Percentiles rank a stretch among this genome's conserved stretches.
Conservation (phyloP, 2,329 filamentous ascomycete genomes). For the Penicillium frequentans region DNA sequence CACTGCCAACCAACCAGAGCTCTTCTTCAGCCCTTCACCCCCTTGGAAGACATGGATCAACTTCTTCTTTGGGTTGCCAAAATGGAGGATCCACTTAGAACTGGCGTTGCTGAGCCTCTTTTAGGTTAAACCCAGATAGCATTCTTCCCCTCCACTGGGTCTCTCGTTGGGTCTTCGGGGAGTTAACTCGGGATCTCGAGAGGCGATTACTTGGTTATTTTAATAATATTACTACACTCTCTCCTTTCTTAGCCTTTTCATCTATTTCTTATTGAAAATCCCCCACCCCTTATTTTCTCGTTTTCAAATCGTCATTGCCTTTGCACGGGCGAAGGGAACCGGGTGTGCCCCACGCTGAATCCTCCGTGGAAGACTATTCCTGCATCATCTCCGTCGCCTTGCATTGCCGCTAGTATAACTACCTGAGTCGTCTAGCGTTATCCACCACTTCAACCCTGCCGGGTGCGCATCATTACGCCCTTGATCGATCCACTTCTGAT, state of each 20-base stretch:
- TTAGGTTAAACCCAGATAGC: not conserved
- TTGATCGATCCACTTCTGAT: constrained; percentile 5
- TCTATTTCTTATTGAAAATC: not conserved
- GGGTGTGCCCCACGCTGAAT: constrained; percentile 1
- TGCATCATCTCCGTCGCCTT: constrained; percentile 9
- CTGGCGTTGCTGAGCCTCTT: not conserved
- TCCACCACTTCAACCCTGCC: constrained; percentile 6
- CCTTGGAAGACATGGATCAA: not conserved
- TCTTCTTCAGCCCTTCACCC: not conserved
- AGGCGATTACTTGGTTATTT: not conserved
- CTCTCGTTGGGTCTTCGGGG: not conserved
- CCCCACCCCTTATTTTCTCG: not conserved
- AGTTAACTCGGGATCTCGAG: not conserved
- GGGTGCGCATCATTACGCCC: constrained; percentile 6
- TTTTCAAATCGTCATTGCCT: constrained; percentile 11
- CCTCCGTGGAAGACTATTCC: not conserved
- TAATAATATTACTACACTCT: constrained; percentile 5
- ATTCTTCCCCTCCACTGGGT: not conserved
- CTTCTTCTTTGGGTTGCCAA: not conserved
- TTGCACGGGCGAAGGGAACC: not conserved
- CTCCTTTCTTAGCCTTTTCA: constrained; percentile 6
- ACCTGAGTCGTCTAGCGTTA: constrained; percentile 5
- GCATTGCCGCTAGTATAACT: constrained; percentile 7
- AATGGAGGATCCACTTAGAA: not conserved
- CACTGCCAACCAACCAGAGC: not conserved